Evolutionary conservation across 345 rosid species (phyloP), one percentile per base, ranked within the genome.

Genomic region (Lepidium aucheri): DNA sequence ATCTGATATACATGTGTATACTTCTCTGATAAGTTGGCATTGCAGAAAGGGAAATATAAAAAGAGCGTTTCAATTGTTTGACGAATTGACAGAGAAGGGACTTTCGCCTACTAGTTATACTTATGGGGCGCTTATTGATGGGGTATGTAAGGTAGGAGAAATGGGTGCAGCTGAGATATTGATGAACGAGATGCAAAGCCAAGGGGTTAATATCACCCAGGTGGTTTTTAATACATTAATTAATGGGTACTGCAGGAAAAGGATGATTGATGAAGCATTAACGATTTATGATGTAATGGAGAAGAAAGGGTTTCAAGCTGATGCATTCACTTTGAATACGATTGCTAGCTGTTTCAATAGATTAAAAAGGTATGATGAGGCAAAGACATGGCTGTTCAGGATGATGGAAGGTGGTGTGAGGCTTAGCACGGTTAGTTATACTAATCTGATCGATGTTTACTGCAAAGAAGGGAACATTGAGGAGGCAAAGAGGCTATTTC

Each of bases 391-490:
- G 81, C 61, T 92, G 45, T 79, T 81, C 55, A 66, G 63, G 53
- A 83, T 89, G 90, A 65, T 72, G 35, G 96, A 86, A 32, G 74
- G 54, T 42, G 85, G 83, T 33, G 40, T 80, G 55, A 65, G 44
- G 41, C 82, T 80, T 55, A 89, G 82, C 76, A 78, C 62, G 4
- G 88, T 87, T 53, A 86, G 78, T 72, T 79, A 72, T 62, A 84
- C 94, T 38, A 90, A 82, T 56, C 67, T 93, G 78, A 85, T 92
- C 15, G 79, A 79, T 77, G 84, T 93, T 67, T 81, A 77, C 70
- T 83, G 91, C 79, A 90, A 84, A 71, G 90, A 93, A 77, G 94
- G 94, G 47, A 86, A 88, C 76, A 15, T 90, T 63, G 83, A 72
- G 69, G 97, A 85, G 76, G 97, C 94, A 39, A 80, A 82, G 66